Evolutionary conservation across 441 rosid species (phyloP), one percentile per base, ranked within the genome.

Genomic region (Hura crepitans): DNA sequence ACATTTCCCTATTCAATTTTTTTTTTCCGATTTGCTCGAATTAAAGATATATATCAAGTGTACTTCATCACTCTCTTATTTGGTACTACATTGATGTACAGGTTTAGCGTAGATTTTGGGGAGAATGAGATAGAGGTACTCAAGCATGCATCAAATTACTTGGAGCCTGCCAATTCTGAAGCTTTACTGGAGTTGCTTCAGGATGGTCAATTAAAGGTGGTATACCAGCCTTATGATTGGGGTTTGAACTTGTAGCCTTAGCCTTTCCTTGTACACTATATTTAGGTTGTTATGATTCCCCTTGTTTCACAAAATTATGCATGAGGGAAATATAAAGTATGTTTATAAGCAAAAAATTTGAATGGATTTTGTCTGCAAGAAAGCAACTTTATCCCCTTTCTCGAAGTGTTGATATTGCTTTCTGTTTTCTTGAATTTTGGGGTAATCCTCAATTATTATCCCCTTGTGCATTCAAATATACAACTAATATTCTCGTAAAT

Each of bases 81-180:
- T 42, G 58, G 11, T 54, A 20, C 25, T 54, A 11, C 25, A 11
- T 58, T 64, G 54, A 39, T 43, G 70, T 46, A 18, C 73, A 93
- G 96, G 97, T 89, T 79, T 77, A 77, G 86, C 0, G 79, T 74
- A 23, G 96, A 93, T 81, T 91, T 91, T 58, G 97, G 98, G 23
- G 85, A 84, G 76, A 81, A 78, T 23, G 90, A 90, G 83, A 75
- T 71, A 37, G 94, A 93, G 77, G 82, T 85, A 65, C 77, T 90
- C 68, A 90, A 88, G 76, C 94, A 89, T 77, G 95, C 84, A 56
- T 82, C 85, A 51, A 89, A 86, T 66, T 88, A 81, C 80, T 78
- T 92, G 76, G 94, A 85, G 75, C 84, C 89, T 5, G 75, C 84
- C 14, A 75, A 79, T 46, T 81, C 91, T 12, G 93, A 82, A 78